Evolutionary conservation across 202 grass and related monocot genomes (phyloP), one percentile per base, ranked within the genome.

Genomic region (Dendrocalamus latiflorus): DNA sequence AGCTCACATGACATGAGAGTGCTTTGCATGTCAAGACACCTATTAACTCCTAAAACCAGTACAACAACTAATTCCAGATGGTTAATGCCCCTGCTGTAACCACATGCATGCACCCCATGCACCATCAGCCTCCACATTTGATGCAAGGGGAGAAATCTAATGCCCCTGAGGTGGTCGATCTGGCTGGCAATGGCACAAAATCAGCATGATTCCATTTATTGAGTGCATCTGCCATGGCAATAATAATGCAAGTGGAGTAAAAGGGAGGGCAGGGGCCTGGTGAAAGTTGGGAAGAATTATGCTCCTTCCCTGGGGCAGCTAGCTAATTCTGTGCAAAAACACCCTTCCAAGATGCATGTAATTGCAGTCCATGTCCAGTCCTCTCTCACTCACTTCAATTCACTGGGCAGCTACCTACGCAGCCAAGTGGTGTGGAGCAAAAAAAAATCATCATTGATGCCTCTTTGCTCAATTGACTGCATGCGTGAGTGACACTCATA

Each of bases 121-220:
- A 79, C 44, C 74, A 79, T 79, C 79, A 83, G 74, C 36, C 42
- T 75, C 74, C 55, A 70, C 68, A 83, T 68, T 90, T 69, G 88
- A 90, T 83, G 83, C 88, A 51, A 75, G 65, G 54, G 53, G 22
- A 64, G 47, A 71, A 30, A 11, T 18, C 71, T 68, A 26, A 48
- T 76, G 53, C 72, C 53, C 73, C 36, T 78, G 48, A 28, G 69
- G 2, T 16, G 2, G 76, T 36, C 43, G 43, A 76, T 85, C 76
- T 22, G n/a, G 84, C 74, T 83, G 88, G 84, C 84, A 75, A 83
- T 80, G 61, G 16, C 84, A 75, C 88, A 75, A 83, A 87, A 79
- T 83, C 84, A 83, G 84, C 88, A 90, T 87, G 88, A 90, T 90
- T 79, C 74, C 84, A 90, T 87, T 90, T 90, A 90, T 87, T 90